Base-by-base conservation (phyloP, 2,329 filamentous ascomycete species). In the Mycogone perniciosa region DNA sequence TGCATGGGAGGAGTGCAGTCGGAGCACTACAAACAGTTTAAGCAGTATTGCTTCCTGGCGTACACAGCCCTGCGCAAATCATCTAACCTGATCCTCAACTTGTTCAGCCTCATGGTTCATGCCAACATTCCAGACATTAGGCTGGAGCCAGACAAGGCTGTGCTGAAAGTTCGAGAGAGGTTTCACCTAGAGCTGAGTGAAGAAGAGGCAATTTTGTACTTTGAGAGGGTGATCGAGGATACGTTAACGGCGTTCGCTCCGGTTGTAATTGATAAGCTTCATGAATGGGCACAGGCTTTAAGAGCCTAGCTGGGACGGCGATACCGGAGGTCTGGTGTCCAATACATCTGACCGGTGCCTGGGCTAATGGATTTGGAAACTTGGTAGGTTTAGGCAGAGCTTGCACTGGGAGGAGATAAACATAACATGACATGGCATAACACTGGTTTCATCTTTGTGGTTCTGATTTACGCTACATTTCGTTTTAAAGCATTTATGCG, bases 21-120 rank as follows among this genome's bases (percentile, higher is more conserved):
- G 4, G 81, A 88, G 26, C 85, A 95, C 55, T 99, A 96, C 67
- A 76, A 85, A 40, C 81, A 86, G 48, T 99, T 99, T 71, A 93
- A 93, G 65, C 88, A 95, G 61, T 96, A 97, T 68, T 96, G 90
- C 67, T 96, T 96, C 69, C 87, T 95, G 3, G 89, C 93, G 0
- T 99, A 95, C 70, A 89, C 88, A 1, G 91, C 93, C 1, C 74
- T 99, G 40, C 82, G 93, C 52, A 96, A 97, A 66, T 89, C 84
- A 2, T 88, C 86, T 13, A 95, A 92, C 59, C 75, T 99, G 56
- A 95, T 99, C 38, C 77, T 99, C 30, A 99, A 99, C 62, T 69
- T 99, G 41, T 99, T 99, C 68, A 90, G 88, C 62, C 76, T 99
- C 52, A 99, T 99, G 93, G 87, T 95, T 11, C 90, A 97, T 66